Conservation (phyloP, 805 yeast species). For the Suhomyces vadensis region DNA sequence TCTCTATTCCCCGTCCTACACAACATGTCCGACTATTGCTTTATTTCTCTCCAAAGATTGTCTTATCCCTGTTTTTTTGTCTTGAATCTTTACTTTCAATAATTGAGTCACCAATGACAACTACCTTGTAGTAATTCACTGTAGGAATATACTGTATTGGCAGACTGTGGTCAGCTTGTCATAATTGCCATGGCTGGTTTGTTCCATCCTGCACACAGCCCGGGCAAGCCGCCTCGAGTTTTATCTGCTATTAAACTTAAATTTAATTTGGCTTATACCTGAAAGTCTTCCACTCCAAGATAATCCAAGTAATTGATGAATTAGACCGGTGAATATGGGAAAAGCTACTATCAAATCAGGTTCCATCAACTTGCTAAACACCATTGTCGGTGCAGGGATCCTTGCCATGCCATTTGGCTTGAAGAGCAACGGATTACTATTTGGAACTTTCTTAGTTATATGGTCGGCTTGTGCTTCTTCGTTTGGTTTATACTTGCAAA, state of each 20-base stretch:
- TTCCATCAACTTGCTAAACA: constrained; percentile 65
- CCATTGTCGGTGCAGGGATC: constrained; percentile 80
- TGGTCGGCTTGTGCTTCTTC: constrained; percentile 67
- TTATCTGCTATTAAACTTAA: no score
- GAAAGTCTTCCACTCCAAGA: no score
- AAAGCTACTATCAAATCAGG: constrained; percentile 19
- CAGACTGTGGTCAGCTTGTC: no score
- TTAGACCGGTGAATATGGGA: no score
- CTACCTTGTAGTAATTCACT: no score
- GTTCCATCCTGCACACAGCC: no score
- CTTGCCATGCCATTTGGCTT: constrained; percentile 76
- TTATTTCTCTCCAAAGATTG: not conserved
- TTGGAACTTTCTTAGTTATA: constrained; percentile 56
- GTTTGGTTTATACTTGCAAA: constrained; percentile 66
- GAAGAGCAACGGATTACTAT: constrained; percentile 61
- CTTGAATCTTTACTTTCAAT: not conserved
- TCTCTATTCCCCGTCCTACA: not conserved
- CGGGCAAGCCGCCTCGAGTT: no score
- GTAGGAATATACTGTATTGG: no score
- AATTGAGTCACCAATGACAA: no score
- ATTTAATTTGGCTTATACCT: no score
- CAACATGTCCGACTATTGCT: not conserved
- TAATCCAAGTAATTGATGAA: no score
- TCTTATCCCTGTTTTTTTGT: not conserved
- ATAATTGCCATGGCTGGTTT: no score